phyloP scores from a whole-genome alignment of 1,284 basidiomycete species.

The Dichomitus squalens region DNA sequence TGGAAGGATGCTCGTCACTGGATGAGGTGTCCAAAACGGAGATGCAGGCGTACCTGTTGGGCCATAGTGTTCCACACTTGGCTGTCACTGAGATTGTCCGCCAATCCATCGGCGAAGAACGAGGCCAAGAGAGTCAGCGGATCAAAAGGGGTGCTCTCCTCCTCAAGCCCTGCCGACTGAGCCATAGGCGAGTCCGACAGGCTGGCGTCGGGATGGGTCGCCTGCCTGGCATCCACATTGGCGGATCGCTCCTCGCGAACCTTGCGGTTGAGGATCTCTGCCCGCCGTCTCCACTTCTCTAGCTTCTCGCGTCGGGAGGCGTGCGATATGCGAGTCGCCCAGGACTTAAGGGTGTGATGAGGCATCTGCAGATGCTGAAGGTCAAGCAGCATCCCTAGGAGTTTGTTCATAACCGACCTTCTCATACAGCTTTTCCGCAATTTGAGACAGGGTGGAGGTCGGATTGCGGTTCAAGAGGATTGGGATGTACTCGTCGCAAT shows the following conservation, averaged over 20 bases:
- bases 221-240: background rate
- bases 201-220: background rate
- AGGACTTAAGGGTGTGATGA: conserved; percentile 46
- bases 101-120: conserved; percentile 54
- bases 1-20: conserved; percentile 28
- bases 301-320: conserved; percentile 5
- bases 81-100: conserved; percentile 46
- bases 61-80: conserved; percentile 45
- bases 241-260: conserved; percentile 3
- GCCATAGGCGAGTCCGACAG: background rate
- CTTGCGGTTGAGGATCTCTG: conserved; percentile 40
- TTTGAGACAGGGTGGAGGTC: conserved; percentile 31
- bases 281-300: conserved; percentile 31
- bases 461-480: conserved; percentile 42
- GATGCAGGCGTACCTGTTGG: conserved; percentile 26
- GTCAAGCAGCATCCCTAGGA: background rate
- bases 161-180: background rate
- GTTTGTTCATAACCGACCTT: conserved; percentile 40
- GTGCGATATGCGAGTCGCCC: conserved; percentile 23
- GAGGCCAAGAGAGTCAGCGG: conserved; percentile 51
- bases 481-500: conserved; percentile 37
- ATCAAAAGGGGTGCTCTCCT: conserved; percentile 10
- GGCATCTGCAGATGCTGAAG: conserved; percentile 41
- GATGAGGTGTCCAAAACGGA: background rate
- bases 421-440: conserved; percentile 37